A percentile compares a stretch with the other conserved stretches of the same genome.
Evolutionary conservation across 2,329 filamentous ascomycete genomes (phyloP).

Genomic region (Juglanconis juglandina): DNA sequence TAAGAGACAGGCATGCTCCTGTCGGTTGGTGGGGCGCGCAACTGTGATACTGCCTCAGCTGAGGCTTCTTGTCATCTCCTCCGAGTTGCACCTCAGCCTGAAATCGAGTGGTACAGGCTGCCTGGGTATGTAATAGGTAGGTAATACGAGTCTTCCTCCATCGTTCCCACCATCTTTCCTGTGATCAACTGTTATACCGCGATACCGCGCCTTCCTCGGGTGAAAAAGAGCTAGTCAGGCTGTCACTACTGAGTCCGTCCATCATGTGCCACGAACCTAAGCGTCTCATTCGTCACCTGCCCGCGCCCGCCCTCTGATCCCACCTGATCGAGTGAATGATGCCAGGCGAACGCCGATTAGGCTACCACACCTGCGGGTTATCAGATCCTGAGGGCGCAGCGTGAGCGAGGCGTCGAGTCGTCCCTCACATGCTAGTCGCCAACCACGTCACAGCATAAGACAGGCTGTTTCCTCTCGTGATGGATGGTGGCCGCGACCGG

Average conservation of each 20-base stretch:
- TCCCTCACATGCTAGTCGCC: neutral
- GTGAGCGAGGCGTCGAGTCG: neutral
- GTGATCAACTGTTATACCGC: neutral
- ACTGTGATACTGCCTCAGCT: too few species aligned
- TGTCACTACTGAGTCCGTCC: neutral
- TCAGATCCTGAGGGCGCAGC: neutral
- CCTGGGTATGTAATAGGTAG: neutral
- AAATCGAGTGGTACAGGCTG: too few species aligned
- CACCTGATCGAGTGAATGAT: neutral
- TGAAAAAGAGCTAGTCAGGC: neutral
- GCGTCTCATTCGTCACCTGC: constrained; percentile 6
- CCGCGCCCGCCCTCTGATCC: neutral
- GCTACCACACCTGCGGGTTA: neutral
- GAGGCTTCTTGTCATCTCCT: too few species aligned
- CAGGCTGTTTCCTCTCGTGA: neutral
- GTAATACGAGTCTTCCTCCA: neutral
- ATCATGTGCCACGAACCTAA: constrained; percentile 11
- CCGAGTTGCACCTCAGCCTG: too few species aligned
- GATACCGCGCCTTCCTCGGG: neutral
- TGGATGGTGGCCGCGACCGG: neutral
- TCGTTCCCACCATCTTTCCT: neutral
- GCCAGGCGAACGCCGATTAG: neutral
- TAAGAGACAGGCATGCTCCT: too few species aligned
- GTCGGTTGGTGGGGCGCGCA: too few species aligned
- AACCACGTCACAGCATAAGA: neutral